Conservation (phyloP, 2,329 filamentous ascomycete genomes). For the Ophiostoma triangulosporum region DNA sequence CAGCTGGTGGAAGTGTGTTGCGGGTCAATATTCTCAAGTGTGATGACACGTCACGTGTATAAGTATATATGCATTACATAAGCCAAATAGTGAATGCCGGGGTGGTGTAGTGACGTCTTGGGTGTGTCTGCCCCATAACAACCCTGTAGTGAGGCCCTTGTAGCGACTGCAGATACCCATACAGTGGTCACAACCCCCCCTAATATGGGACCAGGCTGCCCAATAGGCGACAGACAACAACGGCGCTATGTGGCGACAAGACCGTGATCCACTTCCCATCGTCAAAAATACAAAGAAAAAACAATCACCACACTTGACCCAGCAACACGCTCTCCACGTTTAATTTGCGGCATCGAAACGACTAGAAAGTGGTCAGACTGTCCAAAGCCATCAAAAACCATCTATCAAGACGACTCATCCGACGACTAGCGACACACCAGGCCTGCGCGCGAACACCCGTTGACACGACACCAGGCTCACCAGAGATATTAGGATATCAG, state of each 20-base stretch:
- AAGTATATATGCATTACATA: neutral
- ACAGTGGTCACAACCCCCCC: neutral
- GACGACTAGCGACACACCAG: neutral
- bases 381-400: neutral
- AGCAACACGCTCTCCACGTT: neutral
- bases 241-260: conserved; percentile 4
- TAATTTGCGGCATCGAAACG: neutral
- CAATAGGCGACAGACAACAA: conserved; percentile 4
- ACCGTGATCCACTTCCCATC: conserved; percentile 3
- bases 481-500: neutral
- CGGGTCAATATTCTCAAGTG: neutral
- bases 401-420: neutral
- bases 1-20: neutral
- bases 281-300: neutral
- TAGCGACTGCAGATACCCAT: neutral
- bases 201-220: conserved; percentile 2
- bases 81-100: neutral
- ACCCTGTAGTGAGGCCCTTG: neutral
- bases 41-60: neutral
- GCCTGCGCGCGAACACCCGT: neutral
- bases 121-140: neutral
- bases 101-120: conserved; percentile 1
- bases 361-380: neutral
- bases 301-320: neutral
- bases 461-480: neutral